phyloP scores from a whole-genome alignment of 192 early-diverging fungal genomes.

The Mycoemilia scoparia region DNA sequence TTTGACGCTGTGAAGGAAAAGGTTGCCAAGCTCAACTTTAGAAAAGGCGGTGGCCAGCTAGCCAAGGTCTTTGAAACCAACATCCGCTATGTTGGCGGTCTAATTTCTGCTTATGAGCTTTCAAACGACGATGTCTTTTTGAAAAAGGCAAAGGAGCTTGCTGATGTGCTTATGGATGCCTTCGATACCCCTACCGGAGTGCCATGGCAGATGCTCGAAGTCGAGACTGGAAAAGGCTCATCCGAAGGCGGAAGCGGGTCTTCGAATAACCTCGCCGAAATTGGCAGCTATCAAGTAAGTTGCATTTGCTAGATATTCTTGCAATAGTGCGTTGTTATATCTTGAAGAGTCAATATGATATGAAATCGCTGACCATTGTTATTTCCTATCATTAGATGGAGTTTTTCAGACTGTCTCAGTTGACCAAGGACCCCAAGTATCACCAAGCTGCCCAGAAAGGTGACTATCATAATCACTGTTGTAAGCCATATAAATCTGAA shows the following conservation, averaged over 20 bases:
- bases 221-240: constrained; percentile 33
- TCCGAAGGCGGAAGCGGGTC: constrained; percentile 20
- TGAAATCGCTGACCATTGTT: too few relatives aligned
- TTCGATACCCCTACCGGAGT: constrained; percentile 32
- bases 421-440: constrained; percentile 64
- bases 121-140: constrained; percentile 41
- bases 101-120: constrained; percentile 67
- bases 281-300: constrained; percentile 30
- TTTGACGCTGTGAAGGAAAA: constrained; percentile 53
- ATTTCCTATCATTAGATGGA: constrained; percentile 61
- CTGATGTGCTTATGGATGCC: constrained; percentile 55
- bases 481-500: too few relatives aligned
- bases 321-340: too few relatives aligned
- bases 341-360: too few relatives aligned
- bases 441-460: constrained; percentile 64
- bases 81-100: constrained; percentile 70
- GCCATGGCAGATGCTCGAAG: constrained; percentile 59
- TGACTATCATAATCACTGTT: too few relatives aligned
- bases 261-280: constrained; percentile 26
- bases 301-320: too few relatives aligned
- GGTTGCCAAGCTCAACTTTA: constrained; percentile 52
- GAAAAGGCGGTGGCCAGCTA: constrained; percentile 42
- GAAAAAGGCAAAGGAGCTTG: constrained; percentile 62
- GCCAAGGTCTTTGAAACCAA: constrained; percentile 76
- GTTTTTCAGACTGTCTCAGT: constrained; percentile 67